Base-by-base conservation (phyloP, 331 rosid species). In the Ulmus americana region DNA sequence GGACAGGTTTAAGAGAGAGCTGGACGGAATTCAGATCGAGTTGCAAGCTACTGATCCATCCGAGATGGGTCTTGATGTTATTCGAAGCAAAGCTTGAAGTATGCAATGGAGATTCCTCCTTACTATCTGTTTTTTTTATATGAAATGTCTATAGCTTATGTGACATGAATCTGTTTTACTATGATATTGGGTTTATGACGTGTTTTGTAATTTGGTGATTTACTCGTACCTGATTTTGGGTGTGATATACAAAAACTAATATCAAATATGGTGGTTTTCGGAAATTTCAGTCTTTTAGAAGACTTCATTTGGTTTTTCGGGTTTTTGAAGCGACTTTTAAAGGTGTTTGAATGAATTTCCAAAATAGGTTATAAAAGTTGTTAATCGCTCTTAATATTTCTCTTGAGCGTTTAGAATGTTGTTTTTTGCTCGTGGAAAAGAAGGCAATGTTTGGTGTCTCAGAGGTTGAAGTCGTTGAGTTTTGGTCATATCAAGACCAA, bases 1-100 rank as follows among this genome's bases (percentile, higher is more conserved):
- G 73, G 83, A 78, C 76, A 60, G 79, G 83, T 78, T 78, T 40
- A 78, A 78, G 79, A 78, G 83, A 45, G 83, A 78, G 63, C 66
- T 78, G 79, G 83, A 78, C 38, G 83, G 83, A 22, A 74, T 78
- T 65, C 83, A 78, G 83, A 40, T 78, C 5, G 83, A 78, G 76
- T 78, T 78, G 70, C 83, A 78, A 65, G 83, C 83, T 22, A 74
- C 83, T 9, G 83, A 78, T 47, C 83, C 79, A 0, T 59, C 76
- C 1, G 79, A 78, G 73, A 70, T 78, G 74, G 76, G 67, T 39
- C 65, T 74, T 39, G 83, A 78, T 61, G 83, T 74, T 56, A 62
- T 78, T 55, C 59, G 65, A 69, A 78, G 82, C 70, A 8, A 63
- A 50, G 64, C 42, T 41, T 63, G 16, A 13, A 49, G 35, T 6